phyloP scores from a whole-genome alignment of 805 yeast species.

The Gaillardinia entomophila region DNA sequence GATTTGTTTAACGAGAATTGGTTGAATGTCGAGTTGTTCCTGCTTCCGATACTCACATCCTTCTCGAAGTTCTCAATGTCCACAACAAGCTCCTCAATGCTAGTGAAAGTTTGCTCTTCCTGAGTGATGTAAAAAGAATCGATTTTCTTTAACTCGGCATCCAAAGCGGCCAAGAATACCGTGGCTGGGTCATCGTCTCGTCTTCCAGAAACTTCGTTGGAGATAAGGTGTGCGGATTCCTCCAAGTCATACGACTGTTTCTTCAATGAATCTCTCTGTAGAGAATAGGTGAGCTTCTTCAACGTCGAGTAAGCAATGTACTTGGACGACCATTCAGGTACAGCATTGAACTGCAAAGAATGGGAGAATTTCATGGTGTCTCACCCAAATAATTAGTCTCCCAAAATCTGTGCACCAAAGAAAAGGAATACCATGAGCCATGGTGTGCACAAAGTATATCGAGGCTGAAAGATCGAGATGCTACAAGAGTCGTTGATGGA shows the following conservation, averaged over 20 bases:
- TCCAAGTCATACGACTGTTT: constrained; percentile 15
- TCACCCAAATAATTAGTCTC: neutral
- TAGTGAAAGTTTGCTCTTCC: constrained; percentile 51
- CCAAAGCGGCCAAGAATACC: constrained; percentile 67
- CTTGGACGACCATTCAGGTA: constrained; percentile 95
- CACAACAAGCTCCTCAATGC: constrained; percentile 49
- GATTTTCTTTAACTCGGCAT: constrained; percentile 70
- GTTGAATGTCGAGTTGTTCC: neutral
- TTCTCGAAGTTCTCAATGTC: constrained; percentile 61
- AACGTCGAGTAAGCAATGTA: constrained; percentile 86
- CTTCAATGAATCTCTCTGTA: constrained; percentile 59
- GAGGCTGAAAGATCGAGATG: no score
- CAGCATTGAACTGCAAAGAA: constrained; percentile 93
- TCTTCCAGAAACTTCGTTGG: constrained; percentile 13
- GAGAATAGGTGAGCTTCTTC: constrained; percentile 74
- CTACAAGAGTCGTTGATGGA: no score
- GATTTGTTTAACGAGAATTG: constrained; percentile 1
- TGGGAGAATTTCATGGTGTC: constrained; percentile 84
- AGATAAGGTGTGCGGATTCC: constrained; percentile 23
- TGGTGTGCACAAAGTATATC: no score
- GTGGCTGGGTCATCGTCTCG: constrained; percentile 42
- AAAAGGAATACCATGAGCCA: no score
- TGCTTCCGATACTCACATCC: constrained; percentile 2
- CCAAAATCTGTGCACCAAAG: no score
- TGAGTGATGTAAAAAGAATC: constrained; percentile 68